Base-by-base conservation (phyloP, 108 stramenopile species). In the Cyclotella baltica region DNA sequence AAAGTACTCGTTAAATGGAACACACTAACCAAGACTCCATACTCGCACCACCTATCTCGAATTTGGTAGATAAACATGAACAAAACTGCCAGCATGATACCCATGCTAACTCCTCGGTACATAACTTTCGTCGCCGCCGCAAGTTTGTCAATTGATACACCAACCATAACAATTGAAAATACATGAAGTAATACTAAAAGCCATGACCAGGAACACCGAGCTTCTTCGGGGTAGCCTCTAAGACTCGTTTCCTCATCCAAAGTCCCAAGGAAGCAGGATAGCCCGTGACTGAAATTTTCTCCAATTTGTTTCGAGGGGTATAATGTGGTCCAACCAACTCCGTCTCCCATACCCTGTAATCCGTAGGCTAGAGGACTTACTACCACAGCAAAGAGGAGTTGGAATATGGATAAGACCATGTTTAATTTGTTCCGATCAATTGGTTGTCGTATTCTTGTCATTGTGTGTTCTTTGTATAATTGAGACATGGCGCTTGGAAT, bases 51-150 rank as follows among this genome's bases (percentile, higher is more conserved):
- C 28, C 87, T 73, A 28, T 85, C 90, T 11, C 80, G 70, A 62
- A 89, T 69, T 58, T 95, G 88, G 72, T 95, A 95, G 2, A 84
- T 38, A 62, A 88, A 91, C 84, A 95, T 85, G 43, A 77, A 62
- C 5, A 88, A 33, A 8, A 90, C 90, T 1, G 90, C 81, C 50
- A 95, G 34, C 67, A 95, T 81, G 47, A 95, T 92, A 0, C 92
- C 94, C 70, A 90, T 90, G 35, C 86, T 88, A 30, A 95, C 87
- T 16, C 94, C 92, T 2, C 92, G 87, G 67, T 90, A 91, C 90
- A 95, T 89, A 25, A 90, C 84, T 69, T 83, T 89, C 3, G 88
- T 87, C 23, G 88, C 85, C 25, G 81, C 76, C 10, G 70, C 83
- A 36, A 95, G 85, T 59, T 93, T 93, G 71, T 92, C 91, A 15